Evolutionary conservation across 177 flowering plant species (phyloP).

Genomic region (Vitis hybrid): DNA sequence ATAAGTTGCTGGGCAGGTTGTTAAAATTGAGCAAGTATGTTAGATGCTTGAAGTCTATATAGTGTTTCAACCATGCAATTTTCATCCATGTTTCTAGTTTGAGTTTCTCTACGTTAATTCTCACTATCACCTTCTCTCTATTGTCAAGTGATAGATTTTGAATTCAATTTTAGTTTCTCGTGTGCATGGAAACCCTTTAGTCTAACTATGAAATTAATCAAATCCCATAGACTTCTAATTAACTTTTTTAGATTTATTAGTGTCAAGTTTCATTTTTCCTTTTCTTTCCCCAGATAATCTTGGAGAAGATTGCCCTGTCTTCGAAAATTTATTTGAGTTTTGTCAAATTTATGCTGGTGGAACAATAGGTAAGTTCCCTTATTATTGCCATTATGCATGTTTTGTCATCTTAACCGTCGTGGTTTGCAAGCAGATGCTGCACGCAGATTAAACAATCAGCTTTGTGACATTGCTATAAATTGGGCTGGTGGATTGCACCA

Average conservation of each 20-base stretch:
- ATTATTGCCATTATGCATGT: background rate
- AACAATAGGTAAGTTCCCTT: constrained; percentile 66
- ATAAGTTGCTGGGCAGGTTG: background rate
- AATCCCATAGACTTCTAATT: too few relatives aligned
- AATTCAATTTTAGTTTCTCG: background rate
- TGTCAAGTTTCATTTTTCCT: background rate
- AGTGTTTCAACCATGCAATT: background rate
- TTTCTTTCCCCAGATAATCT: constrained; percentile 67
- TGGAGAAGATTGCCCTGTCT: constrained; percentile 97
- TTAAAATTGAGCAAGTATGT: background rate
- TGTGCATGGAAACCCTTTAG: too few relatives aligned
- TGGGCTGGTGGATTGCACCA: constrained; percentile 99
- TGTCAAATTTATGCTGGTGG: constrained; percentile 99
- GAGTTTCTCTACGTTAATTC: background rate
- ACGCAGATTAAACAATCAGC: constrained; percentile 65
- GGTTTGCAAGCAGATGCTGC: constrained; percentile 62
- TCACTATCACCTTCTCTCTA: background rate
- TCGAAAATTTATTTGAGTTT: constrained; percentile 91
- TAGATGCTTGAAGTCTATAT: background rate
- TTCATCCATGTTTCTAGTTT: background rate
- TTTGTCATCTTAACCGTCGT: background rate
- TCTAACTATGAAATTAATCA: too few relatives aligned
- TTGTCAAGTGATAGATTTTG: background rate
- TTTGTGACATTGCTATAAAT: constrained; percentile 95
- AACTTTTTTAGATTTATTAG: too few relatives aligned